These are phyloP conservation scores for Gliomastix tumulicola DNA, from an alignment of 2,329 filamentous ascomycete genomes.

Conservation along the genomic window DNA sequence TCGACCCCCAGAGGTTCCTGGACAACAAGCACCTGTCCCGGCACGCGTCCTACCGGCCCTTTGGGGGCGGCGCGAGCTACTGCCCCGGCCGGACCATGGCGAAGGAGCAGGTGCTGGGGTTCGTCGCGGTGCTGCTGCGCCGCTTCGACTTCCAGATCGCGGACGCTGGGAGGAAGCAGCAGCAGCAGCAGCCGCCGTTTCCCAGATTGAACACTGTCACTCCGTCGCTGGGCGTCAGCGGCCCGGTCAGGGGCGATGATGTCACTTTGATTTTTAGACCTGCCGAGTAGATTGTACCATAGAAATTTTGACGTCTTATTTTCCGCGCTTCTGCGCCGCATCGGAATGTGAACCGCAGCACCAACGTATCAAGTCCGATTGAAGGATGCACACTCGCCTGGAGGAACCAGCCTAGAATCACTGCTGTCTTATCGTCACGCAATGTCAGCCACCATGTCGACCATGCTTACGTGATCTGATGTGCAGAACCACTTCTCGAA, in stretches of 20 bases:
- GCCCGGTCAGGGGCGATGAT: not conserved
- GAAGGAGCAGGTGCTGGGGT: not conserved
- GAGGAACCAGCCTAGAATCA: no score
- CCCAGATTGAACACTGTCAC: not conserved
- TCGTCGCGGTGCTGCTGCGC: not conserved
- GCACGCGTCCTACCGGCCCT: not conserved
- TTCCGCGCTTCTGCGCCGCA: no score
- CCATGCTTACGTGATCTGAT: no score
- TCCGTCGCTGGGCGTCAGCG: not conserved
- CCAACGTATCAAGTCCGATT: no score
- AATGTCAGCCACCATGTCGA: no score
- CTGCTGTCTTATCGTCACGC: no score
- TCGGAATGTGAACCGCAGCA: no score
- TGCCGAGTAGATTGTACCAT: no score
- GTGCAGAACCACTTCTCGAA: no score
- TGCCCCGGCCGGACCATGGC: constrained; percentile 1
- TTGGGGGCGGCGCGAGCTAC: not conserved
- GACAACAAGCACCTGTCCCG: not conserved
- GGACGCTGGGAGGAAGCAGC: not conserved
- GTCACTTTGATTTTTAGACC: no score
- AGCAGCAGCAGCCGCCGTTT: not conserved
- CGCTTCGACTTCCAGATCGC: not conserved
- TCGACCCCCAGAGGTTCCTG: not conserved
- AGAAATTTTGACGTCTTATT: no score
- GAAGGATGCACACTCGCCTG: no score